Conservation (phyloP, 257 asterid species). For the Ilex aquifolium region DNA sequence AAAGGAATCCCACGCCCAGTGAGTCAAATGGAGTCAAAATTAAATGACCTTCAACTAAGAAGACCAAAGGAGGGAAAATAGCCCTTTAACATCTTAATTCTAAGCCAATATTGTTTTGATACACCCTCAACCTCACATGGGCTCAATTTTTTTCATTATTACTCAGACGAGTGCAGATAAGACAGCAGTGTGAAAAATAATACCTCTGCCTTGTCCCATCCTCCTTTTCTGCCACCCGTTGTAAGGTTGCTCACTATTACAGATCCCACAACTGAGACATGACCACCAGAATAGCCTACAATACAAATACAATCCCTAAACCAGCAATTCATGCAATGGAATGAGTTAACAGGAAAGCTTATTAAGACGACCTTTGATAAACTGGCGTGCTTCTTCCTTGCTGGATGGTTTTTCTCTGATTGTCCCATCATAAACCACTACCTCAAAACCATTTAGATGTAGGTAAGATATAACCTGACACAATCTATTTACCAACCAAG, state of each 20-base stretch:
- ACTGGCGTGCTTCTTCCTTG: constrained; percentile 68
- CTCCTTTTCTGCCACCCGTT: constrained; percentile 65
- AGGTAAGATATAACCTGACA: constrained; percentile 31
- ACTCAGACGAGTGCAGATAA: neutral
- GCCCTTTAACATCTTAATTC: too few species aligned
- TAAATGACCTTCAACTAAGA: too few species aligned
- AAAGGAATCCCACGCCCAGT: too few species aligned
- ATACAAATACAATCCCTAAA: neutral
- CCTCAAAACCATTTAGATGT: constrained; percentile 54
- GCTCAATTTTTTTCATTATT: too few species aligned
- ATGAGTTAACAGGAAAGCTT: constrained; percentile 5
- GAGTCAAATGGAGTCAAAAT: too few species aligned
- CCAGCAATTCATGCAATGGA: neutral
- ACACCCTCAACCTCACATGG: too few species aligned
- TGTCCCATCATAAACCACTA: constrained; percentile 72
- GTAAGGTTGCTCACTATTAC: constrained; percentile 61
- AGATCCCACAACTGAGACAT: constrained; percentile 75
- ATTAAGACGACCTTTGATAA: constrained; percentile 47
- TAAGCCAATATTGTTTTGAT: too few species aligned
- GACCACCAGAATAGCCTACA: constrained; percentile 80
- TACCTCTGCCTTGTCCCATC: constrained; percentile 89
- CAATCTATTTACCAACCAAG: constrained; percentile 23
- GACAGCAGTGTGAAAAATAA: constrained; percentile 2
- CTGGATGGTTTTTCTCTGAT: constrained; percentile 77
- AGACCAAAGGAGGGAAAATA: too few species aligned